Conservation (phyloP, 192 early-diverging fungal species). For the Diversispora epigaea region DNA sequence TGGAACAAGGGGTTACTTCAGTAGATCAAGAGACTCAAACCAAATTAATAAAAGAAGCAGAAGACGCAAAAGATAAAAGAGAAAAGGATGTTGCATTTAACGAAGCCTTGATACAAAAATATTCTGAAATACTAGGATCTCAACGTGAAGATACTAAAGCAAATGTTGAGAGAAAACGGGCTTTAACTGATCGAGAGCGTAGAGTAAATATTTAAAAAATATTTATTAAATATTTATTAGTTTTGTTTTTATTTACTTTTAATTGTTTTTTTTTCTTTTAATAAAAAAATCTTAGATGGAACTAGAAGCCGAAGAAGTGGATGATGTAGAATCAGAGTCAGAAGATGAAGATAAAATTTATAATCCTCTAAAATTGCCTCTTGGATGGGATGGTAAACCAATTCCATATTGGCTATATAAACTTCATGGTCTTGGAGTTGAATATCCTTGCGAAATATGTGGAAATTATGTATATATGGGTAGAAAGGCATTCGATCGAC, state of each 20-base stretch:
- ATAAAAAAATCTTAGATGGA: slow-evolving; percentile 51
- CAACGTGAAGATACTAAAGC: slow-evolving; percentile 76
- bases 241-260: slow-evolving; percentile 16
- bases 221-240: neutral
- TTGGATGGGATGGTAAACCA: slow-evolving; percentile 98
- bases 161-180: slow-evolving; percentile 89
- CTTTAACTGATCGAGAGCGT: slow-evolving; percentile 84
- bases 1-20: slow-evolving; percentile 32
- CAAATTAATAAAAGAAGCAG: slow-evolving; percentile 32
- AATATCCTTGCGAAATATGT: slow-evolving; percentile 96
- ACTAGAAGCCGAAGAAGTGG: slow-evolving; percentile 68
- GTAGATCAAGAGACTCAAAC: slow-evolving; percentile 34
- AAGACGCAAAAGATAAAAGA: slow-evolving; percentile 49
- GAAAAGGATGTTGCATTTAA: slow-evolving; percentile 62
- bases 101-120: slow-evolving; percentile 62
- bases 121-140: slow-evolving; percentile 55
- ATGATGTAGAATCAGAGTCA: slow-evolving; percentile 59
- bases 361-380: slow-evolving; percentile 92
- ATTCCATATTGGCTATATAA: slow-evolving; percentile 99
- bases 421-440: slow-evolving; percentile 91
- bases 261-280: neutral
- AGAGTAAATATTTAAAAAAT: slow-evolving; percentile 44
- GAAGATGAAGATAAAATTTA: slow-evolving; percentile 91
- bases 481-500: slow-evolving; percentile 92
- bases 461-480: slow-evolving; percentile 95